A percentile compares a stretch with the other conserved stretches of the same genome.
Evolutionary conservation across 768 basidiomycete genomes (phyloP).

Genomic region (Mycena haematopus): DNA sequence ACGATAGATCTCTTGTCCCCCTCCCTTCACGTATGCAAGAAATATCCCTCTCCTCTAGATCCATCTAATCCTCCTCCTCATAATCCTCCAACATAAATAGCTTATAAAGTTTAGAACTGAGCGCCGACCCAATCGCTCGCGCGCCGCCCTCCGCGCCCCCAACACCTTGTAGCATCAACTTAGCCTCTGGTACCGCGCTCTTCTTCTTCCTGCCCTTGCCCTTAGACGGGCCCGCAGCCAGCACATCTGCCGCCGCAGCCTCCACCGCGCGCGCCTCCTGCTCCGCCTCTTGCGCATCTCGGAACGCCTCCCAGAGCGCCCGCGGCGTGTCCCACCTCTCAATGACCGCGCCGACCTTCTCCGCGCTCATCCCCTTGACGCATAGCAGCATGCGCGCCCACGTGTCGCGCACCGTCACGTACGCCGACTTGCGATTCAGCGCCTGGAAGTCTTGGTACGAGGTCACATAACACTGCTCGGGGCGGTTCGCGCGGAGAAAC

Average conservation of each 20-base stretch:
- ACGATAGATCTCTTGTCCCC: no score
- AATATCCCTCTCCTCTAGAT: not conserved
- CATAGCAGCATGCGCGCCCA: slow-evolving; percentile 52
- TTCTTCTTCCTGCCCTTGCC: slow-evolving; percentile 32
- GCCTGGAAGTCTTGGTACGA: slow-evolving; percentile 42
- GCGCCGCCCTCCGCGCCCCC: slow-evolving; percentile 30
- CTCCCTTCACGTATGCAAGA: not conserved
- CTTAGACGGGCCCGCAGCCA: slow-evolving; percentile 8
- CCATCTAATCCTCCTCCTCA: slow-evolving; percentile 4
- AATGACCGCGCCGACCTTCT: slow-evolving; percentile 46
- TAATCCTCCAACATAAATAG: slow-evolving; percentile 24
- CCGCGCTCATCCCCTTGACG: slow-evolving; percentile 48
- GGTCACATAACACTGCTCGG: slow-evolving; percentile 38
- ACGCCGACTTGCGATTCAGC: slow-evolving; percentile 47
- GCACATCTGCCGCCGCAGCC: slow-evolving; percentile 3
- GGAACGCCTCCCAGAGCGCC: slow-evolving; percentile 42
- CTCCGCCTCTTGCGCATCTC: slow-evolving; percentile 32
- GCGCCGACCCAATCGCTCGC: slow-evolving; percentile 31
- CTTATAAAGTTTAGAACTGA: slow-evolving; percentile 29
- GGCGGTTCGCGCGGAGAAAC: slow-evolving; percentile 37
- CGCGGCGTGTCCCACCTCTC: slow-evolving; percentile 45
- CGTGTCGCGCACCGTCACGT: slow-evolving; percentile 43
- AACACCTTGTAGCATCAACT: slow-evolving; percentile 29
- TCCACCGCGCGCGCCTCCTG: slow-evolving; percentile 21
- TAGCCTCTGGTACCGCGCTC: slow-evolving; percentile 20